phyloP scores from a whole-genome alignment of 2,329 filamentous ascomycete genomes.

The Alternaria hordeiaustralica region DNA sequence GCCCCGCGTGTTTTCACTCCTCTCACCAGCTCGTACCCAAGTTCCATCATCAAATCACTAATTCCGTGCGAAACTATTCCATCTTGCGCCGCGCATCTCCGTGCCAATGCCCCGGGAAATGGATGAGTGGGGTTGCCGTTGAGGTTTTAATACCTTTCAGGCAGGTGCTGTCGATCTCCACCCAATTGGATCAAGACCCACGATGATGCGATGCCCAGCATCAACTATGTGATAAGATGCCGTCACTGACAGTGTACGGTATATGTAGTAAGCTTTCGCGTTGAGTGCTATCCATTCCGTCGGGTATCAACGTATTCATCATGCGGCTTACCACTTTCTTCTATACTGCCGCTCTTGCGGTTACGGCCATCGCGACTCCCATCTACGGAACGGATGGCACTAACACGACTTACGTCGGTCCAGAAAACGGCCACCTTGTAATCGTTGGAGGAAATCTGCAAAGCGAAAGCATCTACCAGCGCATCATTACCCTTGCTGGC shows the following conservation, averaged over 20 bases:
- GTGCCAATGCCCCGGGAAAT: not conserved
- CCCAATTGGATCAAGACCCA: not conserved
- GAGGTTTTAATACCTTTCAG: slow-evolving; percentile 4
- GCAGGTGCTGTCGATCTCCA: slow-evolving; percentile 13
- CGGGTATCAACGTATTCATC: not conserved
- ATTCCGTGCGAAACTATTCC: not conserved
- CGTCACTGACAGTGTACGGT: not conserved
- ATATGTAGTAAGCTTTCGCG: not conserved
- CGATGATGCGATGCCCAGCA: slow-evolving; percentile 14
- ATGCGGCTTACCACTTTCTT: slow-evolving; percentile 18
- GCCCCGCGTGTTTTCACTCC: not conserved
- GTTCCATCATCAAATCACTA: not conserved
- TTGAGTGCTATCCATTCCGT: too few relatives aligned
- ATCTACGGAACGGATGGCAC: not conserved
- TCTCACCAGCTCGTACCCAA: not conserved
- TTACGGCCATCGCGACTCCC: slow-evolving; percentile 14
- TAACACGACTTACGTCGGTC: slow-evolving; percentile 29
- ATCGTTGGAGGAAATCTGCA: slow-evolving; percentile 35
- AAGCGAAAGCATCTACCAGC: slow-evolving; percentile 31
- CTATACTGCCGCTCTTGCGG: slow-evolving; percentile 6
- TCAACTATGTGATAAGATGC: slow-evolving; percentile 2
- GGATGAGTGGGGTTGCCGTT: not conserved
- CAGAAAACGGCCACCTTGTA: slow-evolving; percentile 30
- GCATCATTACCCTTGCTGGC: slow-evolving; percentile 34
- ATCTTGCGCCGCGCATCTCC: not conserved